Base-by-base conservation (phyloP, 805 yeast genomes). In the Teunomyces panamensis region DNA sequence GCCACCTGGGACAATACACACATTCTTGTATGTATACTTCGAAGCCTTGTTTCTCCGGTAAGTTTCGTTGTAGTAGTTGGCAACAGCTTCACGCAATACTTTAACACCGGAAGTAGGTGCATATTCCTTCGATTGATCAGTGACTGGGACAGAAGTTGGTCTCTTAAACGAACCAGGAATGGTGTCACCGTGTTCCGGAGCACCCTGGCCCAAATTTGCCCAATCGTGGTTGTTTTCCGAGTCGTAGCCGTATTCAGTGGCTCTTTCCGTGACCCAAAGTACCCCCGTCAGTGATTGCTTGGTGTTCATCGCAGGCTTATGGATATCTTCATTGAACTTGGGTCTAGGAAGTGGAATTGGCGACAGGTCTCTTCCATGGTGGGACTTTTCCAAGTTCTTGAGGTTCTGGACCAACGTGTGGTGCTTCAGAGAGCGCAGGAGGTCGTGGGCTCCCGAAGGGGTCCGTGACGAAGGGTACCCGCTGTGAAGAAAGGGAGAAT, bases 141-240 rank as follows among this genome's bases (percentile, higher is more conserved):
- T 70, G 11, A 80, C 66, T 0, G 77, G 74, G 27, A 80, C 64
- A 6, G 69, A 55, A 0, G 67, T 67, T 3, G 85, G 85, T 59
- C 83, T 67, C 45, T 71, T 68, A 59, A 79, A 79, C 29, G 84
- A 80, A 3, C 85, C 85, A 2, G 80, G 80, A 39, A 80, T 67
- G 7, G 75, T 71, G 42, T 77, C 81, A 17, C 84, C 84, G 46
- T 80, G 83, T 58, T 80, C 85, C 3, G 85, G 85, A 48, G 83
- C 81, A 42, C 85, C 85, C 59, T 80, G 85, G 37, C 85, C 85
- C 59, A 80, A 66, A 58, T 80, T 80, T 33, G 82, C 79, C 85
- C 85, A 80, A 9, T 68, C 67, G 16, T 51, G 54, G 47, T 62
- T 65, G 39, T 65, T 65, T 43, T 69, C 73, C 6, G 66, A 65